A percentile compares a stretch with the other conserved stretches of the same genome.
Conservation (phyloP, 805 yeast species). For the Teunomyces atbi region DNA sequence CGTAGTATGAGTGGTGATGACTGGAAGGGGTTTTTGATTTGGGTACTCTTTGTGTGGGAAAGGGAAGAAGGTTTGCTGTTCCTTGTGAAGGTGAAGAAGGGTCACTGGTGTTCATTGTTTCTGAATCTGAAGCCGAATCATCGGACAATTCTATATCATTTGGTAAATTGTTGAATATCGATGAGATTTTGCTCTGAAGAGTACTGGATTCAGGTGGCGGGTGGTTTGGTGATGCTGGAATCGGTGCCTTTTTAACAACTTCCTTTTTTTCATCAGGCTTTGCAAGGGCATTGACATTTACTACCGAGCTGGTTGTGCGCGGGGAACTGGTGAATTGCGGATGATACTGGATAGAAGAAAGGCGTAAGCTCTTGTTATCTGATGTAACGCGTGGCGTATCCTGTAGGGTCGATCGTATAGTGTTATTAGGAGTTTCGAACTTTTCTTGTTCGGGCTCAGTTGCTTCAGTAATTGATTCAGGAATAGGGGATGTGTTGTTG, state of each 20-base stretch:
- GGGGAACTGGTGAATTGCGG: not conserved
- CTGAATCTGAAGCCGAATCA: slow-evolving; percentile 44
- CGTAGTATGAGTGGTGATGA: slow-evolving; percentile 14
- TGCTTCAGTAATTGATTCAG: not conserved
- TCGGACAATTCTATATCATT: slow-evolving; percentile 47
- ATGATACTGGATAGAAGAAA: slow-evolving; percentile 25
- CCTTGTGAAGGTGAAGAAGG: not conserved
- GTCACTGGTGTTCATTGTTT: slow-evolving; percentile 21
- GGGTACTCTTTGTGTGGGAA: not conserved
- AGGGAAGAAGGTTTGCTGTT: not conserved
- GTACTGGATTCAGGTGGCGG: slow-evolving; percentile 9
- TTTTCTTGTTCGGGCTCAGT: not conserved
- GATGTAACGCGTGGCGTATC: slow-evolving; percentile 32
- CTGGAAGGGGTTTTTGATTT: not conserved
- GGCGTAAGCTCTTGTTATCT: slow-evolving; percentile 32
- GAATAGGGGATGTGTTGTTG: not conserved
- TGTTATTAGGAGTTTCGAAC: not conserved
- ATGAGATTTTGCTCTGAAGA: slow-evolving; percentile 33
- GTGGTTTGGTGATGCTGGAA: not conserved
- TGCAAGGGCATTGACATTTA: slow-evolving; percentile 31
- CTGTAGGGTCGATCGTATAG: not conserved
- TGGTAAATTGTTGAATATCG: slow-evolving; percentile 45
- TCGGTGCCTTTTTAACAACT: not conserved
- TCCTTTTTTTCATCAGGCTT: slow-evolving; percentile 10
- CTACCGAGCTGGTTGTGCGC: slow-evolving; percentile 27